A percentile compares a stretch with the other conserved stretches of the same genome.
phyloP scores from a whole-genome alignment of 177 flowering plant genomes.

The Tripterygium wilfordii region DNA sequence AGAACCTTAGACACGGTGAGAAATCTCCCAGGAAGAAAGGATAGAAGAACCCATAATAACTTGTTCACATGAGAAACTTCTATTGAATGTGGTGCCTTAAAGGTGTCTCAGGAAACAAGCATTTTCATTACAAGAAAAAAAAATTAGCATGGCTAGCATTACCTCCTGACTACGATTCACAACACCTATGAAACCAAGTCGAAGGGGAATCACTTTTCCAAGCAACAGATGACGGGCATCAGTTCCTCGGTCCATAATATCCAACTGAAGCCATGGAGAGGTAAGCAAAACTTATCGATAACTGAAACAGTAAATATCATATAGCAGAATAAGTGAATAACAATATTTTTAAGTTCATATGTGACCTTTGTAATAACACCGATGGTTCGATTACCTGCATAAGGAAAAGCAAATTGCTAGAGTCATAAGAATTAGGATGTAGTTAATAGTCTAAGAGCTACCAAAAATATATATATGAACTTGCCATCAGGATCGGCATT shows the following conservation, averaged over 20 bases:
- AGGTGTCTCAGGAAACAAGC: too few species aligned
- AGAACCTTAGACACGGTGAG: too few species aligned
- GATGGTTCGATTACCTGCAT: constrained; percentile 82
- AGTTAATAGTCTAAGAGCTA: too few species aligned
- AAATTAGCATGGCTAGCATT: constrained; percentile 12
- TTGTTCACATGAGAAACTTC: too few species aligned
- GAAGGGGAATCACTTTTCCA: constrained; percentile 91
- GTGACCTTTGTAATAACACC: constrained; percentile 91
- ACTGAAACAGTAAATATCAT: constrained; percentile 77
- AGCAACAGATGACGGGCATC: constrained; percentile 90
- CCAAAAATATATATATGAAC: constrained; percentile 17
- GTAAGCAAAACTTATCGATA: constrained; percentile 21
- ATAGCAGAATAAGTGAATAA: constrained; percentile 34
- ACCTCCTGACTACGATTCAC: constrained; percentile 99
- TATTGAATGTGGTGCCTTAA: too few species aligned
- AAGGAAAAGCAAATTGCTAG: constrained; percentile 7
- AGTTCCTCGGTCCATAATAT: constrained; percentile 99
- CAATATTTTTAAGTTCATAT: constrained; percentile 1
- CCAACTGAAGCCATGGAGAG: constrained; percentile 55
- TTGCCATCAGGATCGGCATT: constrained; percentile 93
- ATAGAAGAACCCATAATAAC: too few species aligned
- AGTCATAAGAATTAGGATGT: constrained; percentile 1
- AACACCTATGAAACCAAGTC: constrained; percentile 91
- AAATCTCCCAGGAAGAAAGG: too few species aligned
- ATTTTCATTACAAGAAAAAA: neutral